These are phyloP conservation scores for Tylopilus rubrobrunneus DNA, from an alignment of 768 basidiomycete species.

Conservation along the genomic window DNA sequence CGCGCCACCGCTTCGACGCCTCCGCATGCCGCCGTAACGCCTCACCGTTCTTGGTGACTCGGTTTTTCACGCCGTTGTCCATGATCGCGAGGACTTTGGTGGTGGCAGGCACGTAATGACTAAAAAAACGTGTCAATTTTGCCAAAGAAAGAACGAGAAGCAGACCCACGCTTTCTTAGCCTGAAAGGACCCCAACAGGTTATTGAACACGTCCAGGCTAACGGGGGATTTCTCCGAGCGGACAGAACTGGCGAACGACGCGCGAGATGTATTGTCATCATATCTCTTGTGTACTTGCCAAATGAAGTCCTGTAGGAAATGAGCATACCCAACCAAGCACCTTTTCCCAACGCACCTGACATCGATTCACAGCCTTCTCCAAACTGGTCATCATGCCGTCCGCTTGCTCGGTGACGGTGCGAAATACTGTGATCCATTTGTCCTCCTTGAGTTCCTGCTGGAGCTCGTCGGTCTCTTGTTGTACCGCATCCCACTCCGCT, in stretches of 20 bases:
- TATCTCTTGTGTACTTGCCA: conserved; percentile 70
- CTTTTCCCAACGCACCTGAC: conserved; percentile 57
- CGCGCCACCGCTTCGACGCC: conserved; percentile 82
- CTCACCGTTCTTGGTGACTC: conserved; percentile 96
- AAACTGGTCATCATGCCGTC: conserved; percentile 97
- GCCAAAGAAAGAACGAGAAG: conserved; percentile 3
- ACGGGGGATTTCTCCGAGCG: conserved; percentile 49
- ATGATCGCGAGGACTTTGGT: conserved; percentile 91
- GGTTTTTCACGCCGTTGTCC: conserved; percentile 89
- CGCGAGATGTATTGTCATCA: conserved; percentile 40
- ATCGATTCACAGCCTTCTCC: conserved; percentile 88
- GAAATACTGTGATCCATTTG: conserved; percentile 93
- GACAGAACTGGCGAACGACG: conserved; percentile 44
- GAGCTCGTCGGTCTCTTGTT: conserved; percentile 74
- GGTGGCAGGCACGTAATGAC: conserved; percentile 93
- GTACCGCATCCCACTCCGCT: conserved; percentile 78
- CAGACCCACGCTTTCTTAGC: conserved; percentile 81
- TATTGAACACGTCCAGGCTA: conserved; percentile 59
- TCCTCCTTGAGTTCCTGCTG: conserved; percentile 95
- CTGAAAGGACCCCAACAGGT: conserved; percentile 71
- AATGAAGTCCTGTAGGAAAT: conserved; percentile 66
- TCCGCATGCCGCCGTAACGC: conserved; percentile 87
- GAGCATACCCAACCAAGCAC: not conserved
- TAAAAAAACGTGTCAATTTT: conserved; percentile 30
- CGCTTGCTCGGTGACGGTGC: conserved; percentile 91